phyloP scores from a whole-genome alignment of 371 early-diverging fungal genomes.

The Rhizopus arrhizus region DNA sequence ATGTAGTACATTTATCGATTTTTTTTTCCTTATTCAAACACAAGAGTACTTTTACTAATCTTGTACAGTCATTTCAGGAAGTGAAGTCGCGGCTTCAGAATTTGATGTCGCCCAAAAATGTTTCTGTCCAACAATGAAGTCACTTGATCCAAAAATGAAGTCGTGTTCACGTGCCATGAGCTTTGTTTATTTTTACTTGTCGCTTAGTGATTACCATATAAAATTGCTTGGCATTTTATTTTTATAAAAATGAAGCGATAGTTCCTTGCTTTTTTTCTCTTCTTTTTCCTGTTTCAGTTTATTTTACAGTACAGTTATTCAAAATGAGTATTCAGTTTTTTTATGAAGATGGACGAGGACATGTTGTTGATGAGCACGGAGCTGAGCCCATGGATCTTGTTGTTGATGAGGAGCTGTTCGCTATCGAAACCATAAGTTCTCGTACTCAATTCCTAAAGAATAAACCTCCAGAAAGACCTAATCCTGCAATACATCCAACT shows the following conservation, averaged over 20 bases:
- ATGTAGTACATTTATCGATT: too few species aligned
- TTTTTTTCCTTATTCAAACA: too few species aligned
- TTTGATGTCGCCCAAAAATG: slow-evolving; percentile 22
- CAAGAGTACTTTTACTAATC: too few species aligned
- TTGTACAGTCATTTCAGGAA: slow-evolving; percentile 23
- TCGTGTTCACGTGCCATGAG: slow-evolving; percentile 18
- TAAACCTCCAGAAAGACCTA: slow-evolving; percentile 10
- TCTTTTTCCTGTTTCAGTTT: slow-evolving; percentile 13
- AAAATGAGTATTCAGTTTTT: slow-evolving; percentile 17
- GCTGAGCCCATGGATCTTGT: slow-evolving; percentile 25
- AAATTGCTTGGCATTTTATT: slow-evolving; percentile 7
- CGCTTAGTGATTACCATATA: slow-evolving; percentile 11
- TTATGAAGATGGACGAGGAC: slow-evolving; percentile 21
- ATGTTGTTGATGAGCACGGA: slow-evolving; percentile 23
- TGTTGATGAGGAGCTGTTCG: slow-evolving; percentile 24
- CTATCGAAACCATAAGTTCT: slow-evolving; percentile 23
- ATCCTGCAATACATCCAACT: slow-evolving; percentile 7
- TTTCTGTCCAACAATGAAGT: slow-evolving; percentile 14
- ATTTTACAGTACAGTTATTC: slow-evolving; percentile 14
- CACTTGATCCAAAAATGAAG: too few species aligned
- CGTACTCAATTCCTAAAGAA: slow-evolving; percentile 17
- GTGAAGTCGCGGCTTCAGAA: slow-evolving; percentile 21
- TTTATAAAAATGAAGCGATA: slow-evolving; percentile 10
- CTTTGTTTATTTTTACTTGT: slow-evolving; percentile 20
- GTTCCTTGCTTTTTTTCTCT: slow-evolving; percentile 11